phyloP scores from a whole-genome alignment of 129 eudicot genomes.

The Artemisia argyi region DNA sequence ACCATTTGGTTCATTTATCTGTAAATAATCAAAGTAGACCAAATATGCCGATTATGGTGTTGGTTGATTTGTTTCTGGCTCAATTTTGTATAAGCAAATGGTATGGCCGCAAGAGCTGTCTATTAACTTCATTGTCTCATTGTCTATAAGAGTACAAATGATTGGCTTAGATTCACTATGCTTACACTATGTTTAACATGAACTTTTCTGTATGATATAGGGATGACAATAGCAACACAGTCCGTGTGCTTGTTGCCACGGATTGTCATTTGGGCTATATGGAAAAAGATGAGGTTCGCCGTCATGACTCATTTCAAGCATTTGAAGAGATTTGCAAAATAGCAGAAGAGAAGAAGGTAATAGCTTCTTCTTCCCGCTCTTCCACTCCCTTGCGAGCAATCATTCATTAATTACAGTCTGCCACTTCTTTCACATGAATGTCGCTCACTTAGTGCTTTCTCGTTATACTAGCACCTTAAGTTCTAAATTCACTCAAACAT shows the following conservation, averaged over 20 bases:
- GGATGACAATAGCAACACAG: constrained; percentile 69
- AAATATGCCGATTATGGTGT: too few species aligned
- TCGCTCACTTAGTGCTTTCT: not conserved
- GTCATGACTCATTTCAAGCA: constrained; percentile 94
- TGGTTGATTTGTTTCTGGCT: not conserved
- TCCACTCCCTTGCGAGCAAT: not conserved
- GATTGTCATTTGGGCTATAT: constrained; percentile 97
- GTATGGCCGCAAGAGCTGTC: not conserved
- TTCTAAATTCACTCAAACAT: not conserved
- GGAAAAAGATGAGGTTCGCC: constrained; percentile 94
- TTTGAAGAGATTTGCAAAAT: constrained; percentile 97
- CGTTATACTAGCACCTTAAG: constrained; percentile 5
- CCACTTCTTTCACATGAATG: constrained; percentile 4
- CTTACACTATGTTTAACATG: constrained; percentile 6
- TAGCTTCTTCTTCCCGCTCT: too few species aligned
- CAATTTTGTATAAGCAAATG: not conserved
- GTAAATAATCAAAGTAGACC: too few species aligned
- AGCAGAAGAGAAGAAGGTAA: constrained; percentile 86
- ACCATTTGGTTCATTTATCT: too few species aligned
- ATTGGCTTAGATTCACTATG: not conserved
- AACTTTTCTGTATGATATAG: constrained; percentile 38
- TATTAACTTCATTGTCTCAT: not conserved
- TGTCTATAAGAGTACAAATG: not conserved
- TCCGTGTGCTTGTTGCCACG: constrained; percentile 89
- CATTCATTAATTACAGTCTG: not conserved